Base-by-base conservation (phyloP, 306 rosid genomes). In the Vigna reflexopilosa region DNA sequence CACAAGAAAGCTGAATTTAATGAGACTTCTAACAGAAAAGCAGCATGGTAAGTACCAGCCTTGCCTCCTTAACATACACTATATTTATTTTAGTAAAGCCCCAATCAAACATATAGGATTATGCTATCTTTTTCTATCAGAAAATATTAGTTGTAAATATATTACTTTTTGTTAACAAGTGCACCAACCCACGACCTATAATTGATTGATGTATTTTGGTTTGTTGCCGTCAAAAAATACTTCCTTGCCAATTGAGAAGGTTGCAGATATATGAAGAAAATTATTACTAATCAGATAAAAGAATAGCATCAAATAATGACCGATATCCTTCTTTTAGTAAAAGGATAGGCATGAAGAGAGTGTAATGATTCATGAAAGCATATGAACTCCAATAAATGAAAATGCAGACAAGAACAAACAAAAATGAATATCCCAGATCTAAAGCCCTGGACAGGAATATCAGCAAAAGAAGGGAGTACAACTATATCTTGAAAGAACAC, bases 1-100 rank as follows among this genome's bases (percentile, higher is more conserved):
- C 50, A 45, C 52, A 34, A 17, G 64, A 56, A 71, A 82, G 30
- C 58, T 82, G 61, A 72, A 66, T 52, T 8, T 70, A 78, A 44
- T 51, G 63, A 51, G 28, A 78, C 45, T 75, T 77, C 30, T 34
- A 42, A 70, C 52, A 56, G 26, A 62, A 63, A 19, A 49, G 42
- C 75, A 57, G 64, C 45, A 59, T 58, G 44, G 58, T 72, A 76
- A 17, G 72, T 6, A 71, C 40, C 19, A 36, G 57, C 68, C 54
- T 49, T 10, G 17, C 15, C 40, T 54, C 34, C 22, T 64, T 5
- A 51, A 65, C 36, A 48, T 16, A 61, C 66, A 52, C 14, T 67
- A 67, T 45, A 67, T 14, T 63, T 67, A 74, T 74, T 73, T 58
- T 40, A 49, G 12, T 6, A 50, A 67, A 34, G 34, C 64, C 49